These are phyloP conservation scores for Pseudohyphozyma bogoriensis DNA, from an alignment of 768 basidiomycete species.

Conservation along the genomic window DNA sequence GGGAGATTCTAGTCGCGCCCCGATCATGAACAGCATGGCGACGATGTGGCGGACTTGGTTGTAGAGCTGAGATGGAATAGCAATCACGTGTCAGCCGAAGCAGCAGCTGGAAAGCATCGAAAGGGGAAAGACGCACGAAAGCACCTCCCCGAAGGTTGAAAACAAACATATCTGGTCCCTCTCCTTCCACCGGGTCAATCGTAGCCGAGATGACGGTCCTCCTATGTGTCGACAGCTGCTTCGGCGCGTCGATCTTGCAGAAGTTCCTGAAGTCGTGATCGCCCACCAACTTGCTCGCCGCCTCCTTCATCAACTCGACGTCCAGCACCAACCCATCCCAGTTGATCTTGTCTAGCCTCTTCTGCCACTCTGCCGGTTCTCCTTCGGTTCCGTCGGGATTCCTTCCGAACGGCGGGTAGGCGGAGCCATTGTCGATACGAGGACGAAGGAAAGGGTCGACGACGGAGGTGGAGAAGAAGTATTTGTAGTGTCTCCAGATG, in stretches of 20 bases:
- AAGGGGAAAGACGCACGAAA: conserved; percentile 8
- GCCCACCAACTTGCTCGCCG: conserved; percentile 61
- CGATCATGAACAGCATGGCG: conserved; percentile 79
- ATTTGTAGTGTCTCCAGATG: conserved; percentile 79
- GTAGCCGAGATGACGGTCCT: conserved; percentile 59
- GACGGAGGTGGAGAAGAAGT: conserved; percentile 64
- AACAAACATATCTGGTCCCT: conserved; percentile 18
- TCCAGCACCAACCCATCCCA: conserved; percentile 46
- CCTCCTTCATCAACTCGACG: conserved; percentile 62
- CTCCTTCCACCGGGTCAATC: conserved; percentile 45
- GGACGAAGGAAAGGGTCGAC: conserved; percentile 33
- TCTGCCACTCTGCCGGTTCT: conserved; percentile 12
- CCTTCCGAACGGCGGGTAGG: conserved; percentile 3
- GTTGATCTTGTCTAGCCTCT: conserved; percentile 5
- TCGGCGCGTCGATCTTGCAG: conserved; percentile 82
- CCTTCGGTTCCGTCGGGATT: not conserved
- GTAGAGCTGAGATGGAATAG: conserved; percentile 46
- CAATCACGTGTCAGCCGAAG: too few relatives aligned
- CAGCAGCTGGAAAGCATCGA: too few relatives aligned
- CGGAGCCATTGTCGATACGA: conserved; percentile 21
- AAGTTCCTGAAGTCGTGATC: conserved; percentile 93
- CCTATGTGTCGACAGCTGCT: conserved; percentile 73
- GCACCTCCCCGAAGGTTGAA: conserved; percentile 27
- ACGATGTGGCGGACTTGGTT: conserved; percentile 95
- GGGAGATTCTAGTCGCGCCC: conserved; percentile 64